These are phyloP conservation scores for Termitomyces sp. DNA, from an alignment of 768 basidiomycete species.

Conservation along the genomic window DNA sequence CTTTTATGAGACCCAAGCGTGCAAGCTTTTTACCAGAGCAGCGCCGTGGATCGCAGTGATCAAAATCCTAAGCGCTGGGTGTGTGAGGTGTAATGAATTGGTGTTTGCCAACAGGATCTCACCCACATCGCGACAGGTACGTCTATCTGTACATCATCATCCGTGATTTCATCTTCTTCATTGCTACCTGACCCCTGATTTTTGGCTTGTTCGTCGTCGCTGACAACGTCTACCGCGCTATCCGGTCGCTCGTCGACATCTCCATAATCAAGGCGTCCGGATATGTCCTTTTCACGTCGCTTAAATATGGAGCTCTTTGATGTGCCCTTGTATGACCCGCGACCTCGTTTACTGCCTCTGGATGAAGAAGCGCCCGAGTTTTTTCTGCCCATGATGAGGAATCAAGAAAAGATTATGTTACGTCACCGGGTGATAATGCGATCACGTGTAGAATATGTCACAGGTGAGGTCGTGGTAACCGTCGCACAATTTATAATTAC, in stretches of 20 bases:
- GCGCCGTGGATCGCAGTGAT: slow-evolving; percentile 90
- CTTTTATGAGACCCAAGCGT: slow-evolving; percentile 77
- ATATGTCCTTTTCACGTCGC: slow-evolving; percentile 14
- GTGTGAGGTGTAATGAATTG: not conserved
- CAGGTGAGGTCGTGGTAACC: not conserved
- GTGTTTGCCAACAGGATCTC: slow-evolving; percentile 26
- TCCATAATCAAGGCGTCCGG: slow-evolving; percentile 4
- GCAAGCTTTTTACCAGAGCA: slow-evolving; percentile 86
- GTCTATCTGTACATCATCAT: slow-evolving; percentile 33
- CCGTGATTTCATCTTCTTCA: slow-evolving; percentile 25
- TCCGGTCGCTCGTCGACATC: slow-evolving; percentile 45
- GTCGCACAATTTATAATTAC: too few species aligned
- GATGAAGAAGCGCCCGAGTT: slow-evolving; percentile 24
- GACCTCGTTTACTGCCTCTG: slow-evolving; percentile 31
- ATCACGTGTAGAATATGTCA: not conserved
- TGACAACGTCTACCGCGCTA: slow-evolving; percentile 48
- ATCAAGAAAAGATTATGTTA: not conserved
- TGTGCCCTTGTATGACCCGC: slow-evolving; percentile 18
- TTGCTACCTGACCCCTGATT: slow-evolving; percentile 12
- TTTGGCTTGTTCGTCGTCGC: slow-evolving; percentile 30
- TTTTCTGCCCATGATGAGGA: slow-evolving; percentile 33
- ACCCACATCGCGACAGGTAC: slow-evolving; percentile 98
- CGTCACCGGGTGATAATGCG: not conserved
- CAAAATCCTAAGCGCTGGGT: slow-evolving; percentile 82
- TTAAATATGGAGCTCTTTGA: slow-evolving; percentile 9